These are phyloP conservation scores for Bryum argenteum DNA, from an alignment of 225 moss, liverwort and hornwort species.

Conservation along the genomic window DNA sequence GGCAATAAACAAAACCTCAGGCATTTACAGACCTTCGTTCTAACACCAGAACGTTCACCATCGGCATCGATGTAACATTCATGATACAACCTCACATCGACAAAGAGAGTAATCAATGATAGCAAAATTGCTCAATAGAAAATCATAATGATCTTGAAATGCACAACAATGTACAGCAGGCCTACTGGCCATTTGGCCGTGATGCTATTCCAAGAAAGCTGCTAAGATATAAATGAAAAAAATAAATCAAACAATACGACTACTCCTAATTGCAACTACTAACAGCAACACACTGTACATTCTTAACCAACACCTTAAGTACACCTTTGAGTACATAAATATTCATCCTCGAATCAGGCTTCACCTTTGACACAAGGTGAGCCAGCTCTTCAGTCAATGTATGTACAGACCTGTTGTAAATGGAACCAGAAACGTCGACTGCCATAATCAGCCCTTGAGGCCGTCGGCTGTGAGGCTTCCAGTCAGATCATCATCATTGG, in stretches of 20 bases:
- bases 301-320: slow-evolving; percentile 31
- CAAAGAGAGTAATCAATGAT: slow-evolving; percentile 5
- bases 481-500: slow-evolving; percentile 73
- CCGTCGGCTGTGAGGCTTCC: slow-evolving; percentile 65
- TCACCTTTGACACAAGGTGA: not conserved
- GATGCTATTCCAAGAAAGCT: slow-evolving; percentile 21
- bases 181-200: slow-evolving; percentile 27
- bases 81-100: not conserved
- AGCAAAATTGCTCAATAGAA: slow-evolving; percentile 18
- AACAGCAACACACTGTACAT: slow-evolving; percentile 28
- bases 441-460: slow-evolving; percentile 58
- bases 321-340: slow-evolving; percentile 34
- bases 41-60: no score
- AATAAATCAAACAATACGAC: slow-evolving; percentile 37
- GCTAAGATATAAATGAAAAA: slow-evolving; percentile 16
- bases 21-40: no score
- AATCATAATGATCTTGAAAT: slow-evolving; percentile 34
- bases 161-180: slow-evolving; percentile 47
- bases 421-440: slow-evolving; percentile 10
- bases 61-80: not conserved
- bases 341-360: slow-evolving; percentile 29
- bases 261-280: not conserved
- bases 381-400: slow-evolving; percentile 30
- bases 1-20: no score
- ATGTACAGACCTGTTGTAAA: slow-evolving; percentile 37